Base-by-base conservation (phyloP, 345 rosid species). In the Melaleuca alternifolia region DNA sequence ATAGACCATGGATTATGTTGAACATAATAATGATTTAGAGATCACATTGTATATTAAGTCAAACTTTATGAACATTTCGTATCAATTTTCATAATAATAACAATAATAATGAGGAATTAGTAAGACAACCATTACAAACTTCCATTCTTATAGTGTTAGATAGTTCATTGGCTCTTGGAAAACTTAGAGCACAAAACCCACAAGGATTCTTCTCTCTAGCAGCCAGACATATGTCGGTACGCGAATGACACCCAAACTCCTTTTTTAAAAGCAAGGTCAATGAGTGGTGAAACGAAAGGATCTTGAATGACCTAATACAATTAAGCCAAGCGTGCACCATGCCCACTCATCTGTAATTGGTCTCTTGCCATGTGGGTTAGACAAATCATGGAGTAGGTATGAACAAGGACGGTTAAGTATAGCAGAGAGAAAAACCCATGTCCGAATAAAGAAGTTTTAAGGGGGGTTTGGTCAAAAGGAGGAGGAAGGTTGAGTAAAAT, bases 401-500 rank as follows among this genome's bases (percentile, higher is more conserved):
- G 81, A 71, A 71, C 81, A 71, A 71, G 81, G 81, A 71, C 48
- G 46, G 48, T 71, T 71, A 37, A 71, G 81, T 18, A 10, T 37
- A 20, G 81, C 5, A 82, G 54, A 8, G 33, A 44, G 51, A 81
- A 81, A n/a, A 48, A 50, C 51, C 33, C 33, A 82, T 82, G 24
- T 82, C 54, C 84, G 51, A 48, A 82, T 50, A 18, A 82, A 50
- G 84, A 82, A 82, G 20, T n/a, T 82, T 20, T 2, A 50, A 41
- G 54, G 10, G 6, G 54, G 84, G 54, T 82, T 50, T 12, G 81
- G 81, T 82, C 54, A 82, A 82, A 82, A 48, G 23, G 84, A 51
- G 24, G 41, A 82, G 84, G 54, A 82, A 28, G 54, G 33, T 82
- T 65, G 53, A 54, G 89, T 87, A 54, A 71, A 65, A 56, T 83